phyloP scores from a whole-genome alignment of 192 early-diverging fungal genomes.

The Backusella mclennaniae region DNA sequence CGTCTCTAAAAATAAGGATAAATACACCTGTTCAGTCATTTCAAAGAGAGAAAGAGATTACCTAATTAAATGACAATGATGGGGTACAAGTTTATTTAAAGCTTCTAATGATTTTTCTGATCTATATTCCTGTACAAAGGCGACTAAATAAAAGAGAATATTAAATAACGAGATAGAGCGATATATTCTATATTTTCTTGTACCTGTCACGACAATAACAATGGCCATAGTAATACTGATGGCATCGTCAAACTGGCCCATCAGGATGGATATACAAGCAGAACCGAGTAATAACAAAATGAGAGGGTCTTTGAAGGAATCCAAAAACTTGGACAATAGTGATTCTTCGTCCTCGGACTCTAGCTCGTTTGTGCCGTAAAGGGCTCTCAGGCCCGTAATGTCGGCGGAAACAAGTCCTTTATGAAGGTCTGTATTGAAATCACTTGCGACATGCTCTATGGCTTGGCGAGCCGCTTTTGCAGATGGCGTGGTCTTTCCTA shows the following conservation, averaged over 20 bases:
- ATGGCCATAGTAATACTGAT: slow-evolving; percentile 80
- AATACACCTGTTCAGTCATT: background rate
- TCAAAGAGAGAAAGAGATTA: slow-evolving; percentile 27
- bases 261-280: slow-evolving; percentile 64
- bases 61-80: slow-evolving; percentile 80
- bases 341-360: slow-evolving; percentile 65
- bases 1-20: slow-evolving; percentile 47
- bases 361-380: slow-evolving; percentile 69
- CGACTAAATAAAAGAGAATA: slow-evolving; percentile 39
- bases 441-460: slow-evolving; percentile 41
- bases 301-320: slow-evolving; percentile 78
- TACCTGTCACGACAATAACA: slow-evolving; percentile 73
- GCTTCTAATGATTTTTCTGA: slow-evolving; percentile 85
- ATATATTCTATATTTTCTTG: background rate
- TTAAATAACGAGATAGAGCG: no score
- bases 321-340: slow-evolving; percentile 70
- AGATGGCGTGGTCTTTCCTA: slow-evolving; percentile 45
- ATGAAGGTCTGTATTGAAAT: slow-evolving; percentile 41
- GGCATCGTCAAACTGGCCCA: slow-evolving; percentile 84
- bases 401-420: slow-evolving; percentile 45
- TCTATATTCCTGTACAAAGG: slow-evolving; percentile 87
- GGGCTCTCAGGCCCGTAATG: slow-evolving; percentile 36
- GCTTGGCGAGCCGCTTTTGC: slow-evolving; percentile 50
- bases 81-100: slow-evolving; percentile 82
- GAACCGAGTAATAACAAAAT: slow-evolving; percentile 77